phyloP scores from a whole-genome alignment of 129 eudicot genomes.

The Solidago caesia region DNA sequence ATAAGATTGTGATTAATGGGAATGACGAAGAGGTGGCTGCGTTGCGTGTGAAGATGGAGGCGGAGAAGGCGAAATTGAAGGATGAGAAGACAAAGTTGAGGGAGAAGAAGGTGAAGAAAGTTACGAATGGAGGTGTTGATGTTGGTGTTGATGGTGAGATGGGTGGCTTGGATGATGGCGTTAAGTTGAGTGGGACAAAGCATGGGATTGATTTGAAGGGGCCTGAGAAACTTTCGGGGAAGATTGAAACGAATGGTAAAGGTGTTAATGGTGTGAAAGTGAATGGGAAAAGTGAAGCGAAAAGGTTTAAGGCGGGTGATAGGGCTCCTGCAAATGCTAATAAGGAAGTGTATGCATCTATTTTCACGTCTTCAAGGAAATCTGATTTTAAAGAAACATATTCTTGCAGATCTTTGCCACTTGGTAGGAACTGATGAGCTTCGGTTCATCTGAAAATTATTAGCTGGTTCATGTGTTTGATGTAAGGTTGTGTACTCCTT shows the following conservation, averaged over 20 bases:
- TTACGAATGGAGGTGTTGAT: constrained; percentile 34
- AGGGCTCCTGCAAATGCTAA: constrained; percentile 67
- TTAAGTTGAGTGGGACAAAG: constrained; percentile 54
- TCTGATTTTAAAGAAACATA: constrained; percentile 77
- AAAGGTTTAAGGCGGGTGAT: constrained; percentile 68
- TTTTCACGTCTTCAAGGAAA: constrained; percentile 85
- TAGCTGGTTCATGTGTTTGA: constrained; percentile 18
- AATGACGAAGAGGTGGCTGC: constrained; percentile 67
- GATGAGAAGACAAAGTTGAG: constrained; percentile 46
- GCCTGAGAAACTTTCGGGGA: constrained; percentile 27
- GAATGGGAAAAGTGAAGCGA: constrained; percentile 31
- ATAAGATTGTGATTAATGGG: constrained; percentile 85
- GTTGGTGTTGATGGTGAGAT: constrained; percentile 23
- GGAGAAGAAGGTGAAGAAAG: constrained; percentile 65
- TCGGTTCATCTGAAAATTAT: constrained; percentile 9
- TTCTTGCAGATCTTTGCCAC: constrained; percentile 81
- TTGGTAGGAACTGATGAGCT: constrained; percentile 69
- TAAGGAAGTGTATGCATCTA: constrained; percentile 78
- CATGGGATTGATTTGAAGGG: constrained; percentile 51
- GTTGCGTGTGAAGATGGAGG: constrained; percentile 60
- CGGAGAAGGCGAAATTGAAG: constrained; percentile 37
- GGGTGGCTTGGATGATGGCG: constrained; percentile 24
- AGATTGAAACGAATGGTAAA: constrained; percentile 46
- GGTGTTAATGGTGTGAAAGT: constrained; percentile 39
- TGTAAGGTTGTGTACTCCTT: constrained; percentile 19